Conservation (phyloP, 2,329 filamentous ascomycete species). For the Phaeosphaeria sp. region DNA sequence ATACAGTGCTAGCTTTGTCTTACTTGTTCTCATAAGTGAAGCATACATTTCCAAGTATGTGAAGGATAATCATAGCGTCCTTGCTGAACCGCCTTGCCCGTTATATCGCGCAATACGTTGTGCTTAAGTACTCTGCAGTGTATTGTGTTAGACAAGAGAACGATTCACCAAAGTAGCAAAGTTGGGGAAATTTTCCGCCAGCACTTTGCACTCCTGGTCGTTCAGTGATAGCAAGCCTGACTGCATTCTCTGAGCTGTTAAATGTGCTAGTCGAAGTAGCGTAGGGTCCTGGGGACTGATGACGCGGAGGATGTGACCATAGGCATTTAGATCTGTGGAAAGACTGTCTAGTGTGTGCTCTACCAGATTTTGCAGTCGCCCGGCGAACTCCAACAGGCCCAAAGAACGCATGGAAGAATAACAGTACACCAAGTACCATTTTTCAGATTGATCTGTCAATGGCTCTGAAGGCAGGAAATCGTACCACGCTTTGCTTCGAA, state of each 20-base stretch:
- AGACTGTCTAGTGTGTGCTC: neutral
- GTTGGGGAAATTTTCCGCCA: neutral
- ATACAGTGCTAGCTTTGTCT: neutral
- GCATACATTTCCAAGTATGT: no score
- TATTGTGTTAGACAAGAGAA: neutral
- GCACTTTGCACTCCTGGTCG: neutral
- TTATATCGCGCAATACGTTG: no score
- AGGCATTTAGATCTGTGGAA: neutral
- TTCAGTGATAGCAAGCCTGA: neutral
- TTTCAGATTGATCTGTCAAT: slow-evolving; percentile 8
- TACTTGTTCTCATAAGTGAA: neutral
- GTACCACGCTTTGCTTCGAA: slow-evolving; percentile 1
- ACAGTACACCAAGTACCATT: slow-evolving; percentile 13
- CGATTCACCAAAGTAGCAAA: neutral
- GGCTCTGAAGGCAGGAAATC: slow-evolving; percentile 5
- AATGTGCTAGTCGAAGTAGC: neutral
- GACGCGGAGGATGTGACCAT: neutral
- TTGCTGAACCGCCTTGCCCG: no score
- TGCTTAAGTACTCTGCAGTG: neutral
- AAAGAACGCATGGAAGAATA: slow-evolving; percentile 11
- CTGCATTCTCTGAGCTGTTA: neutral
- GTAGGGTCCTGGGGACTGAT: neutral
- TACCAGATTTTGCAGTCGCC: slow-evolving; percentile 4
- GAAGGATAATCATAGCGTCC: no score
- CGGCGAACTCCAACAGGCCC: slow-evolving; percentile 8